Percentiles rank a stretch among this genome's conserved stretches.
Conservation (phyloP, 192 early-diverging fungal species). For the Backusella parvicylindrica region DNA sequence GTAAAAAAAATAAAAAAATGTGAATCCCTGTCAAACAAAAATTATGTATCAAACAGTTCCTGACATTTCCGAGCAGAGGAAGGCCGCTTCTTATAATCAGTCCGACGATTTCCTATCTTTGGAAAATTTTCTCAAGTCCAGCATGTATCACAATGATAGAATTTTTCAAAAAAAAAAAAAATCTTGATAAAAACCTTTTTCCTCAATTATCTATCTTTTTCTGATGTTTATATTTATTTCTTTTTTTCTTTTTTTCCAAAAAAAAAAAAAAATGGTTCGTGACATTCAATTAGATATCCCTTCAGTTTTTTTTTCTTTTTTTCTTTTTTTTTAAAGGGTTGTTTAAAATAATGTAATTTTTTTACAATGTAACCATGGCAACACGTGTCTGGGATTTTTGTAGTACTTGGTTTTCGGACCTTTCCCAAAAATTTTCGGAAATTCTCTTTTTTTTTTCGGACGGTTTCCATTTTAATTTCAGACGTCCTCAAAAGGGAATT, state of each 20-base stretch:
- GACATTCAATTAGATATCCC: neutral
- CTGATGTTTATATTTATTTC: neutral
- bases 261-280: neutral
- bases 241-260: neutral
- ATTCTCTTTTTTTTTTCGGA: no score
- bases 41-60: neutral
- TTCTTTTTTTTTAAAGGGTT: no score
- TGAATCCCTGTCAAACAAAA: neutral
- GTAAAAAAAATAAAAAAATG: no score
- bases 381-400: neutral
- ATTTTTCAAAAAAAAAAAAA: no score
- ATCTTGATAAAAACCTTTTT: neutral
- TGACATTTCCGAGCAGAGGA: neutral
- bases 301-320: neutral
- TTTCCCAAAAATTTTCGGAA: no score
- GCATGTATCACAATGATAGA: neutral
- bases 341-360: neutral
- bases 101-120: neutral
- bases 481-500: no score
- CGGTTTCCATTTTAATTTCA: no score
- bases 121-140: neutral
- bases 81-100: neutral
- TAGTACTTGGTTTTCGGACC: no score
- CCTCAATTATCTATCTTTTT: neutral
- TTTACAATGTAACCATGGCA: neutral